Evolutionary conservation across 768 basidiomycete genomes (phyloP), one percentile per base, ranked within the genome.

Genomic region (Tylopilus felleus): DNA sequence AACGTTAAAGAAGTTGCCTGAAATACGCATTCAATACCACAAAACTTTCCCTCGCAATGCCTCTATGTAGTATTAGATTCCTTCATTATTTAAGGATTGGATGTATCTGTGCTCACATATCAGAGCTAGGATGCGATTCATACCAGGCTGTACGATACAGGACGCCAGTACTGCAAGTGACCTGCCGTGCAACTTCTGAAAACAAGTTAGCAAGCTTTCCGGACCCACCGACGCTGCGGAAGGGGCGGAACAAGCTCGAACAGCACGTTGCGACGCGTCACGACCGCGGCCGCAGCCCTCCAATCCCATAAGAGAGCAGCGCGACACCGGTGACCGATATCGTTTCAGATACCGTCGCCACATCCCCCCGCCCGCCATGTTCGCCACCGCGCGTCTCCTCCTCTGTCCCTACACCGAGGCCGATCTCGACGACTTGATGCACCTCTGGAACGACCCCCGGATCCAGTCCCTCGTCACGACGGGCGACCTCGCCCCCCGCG

Each of bases 321-420:
- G n/a, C n/a, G n/a, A n/a, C n/a, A n/a, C n/a, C n/a, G n/a, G n/a
- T n/a, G n/a, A n/a, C n/a, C n/a, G n/a, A n/a, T n/a, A n/a, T n/a
- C 38, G n/a, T 36, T 36, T 36, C 35, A 36, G 16, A 7, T 27
- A 27, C 4, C 25, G 3, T 27, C 13, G 16, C 4, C 33, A 4
- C 33, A 35, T 35, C 33, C 14, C 33, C 33, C 33, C 3, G 17
- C 38, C 28, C 12, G 2, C 27, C 47, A 69, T 70, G 62, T 61
- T 70, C 53, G 63, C 62, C 23, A 75, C 74, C 12, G 49, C 71
- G 21, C 71, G 66, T 21, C 63, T 75, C 14, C 56, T 64, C 17
- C 63, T 75, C 10, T 74, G 72, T 14, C 65, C 71, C 9, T 70
- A 64, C 53, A 27, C 60, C 48, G 63, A 70, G 17, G 61, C 62